Conservation (phyloP, 2,329 filamentous ascomycete genomes). For the Pseudogymnoascus sp. region DNA sequence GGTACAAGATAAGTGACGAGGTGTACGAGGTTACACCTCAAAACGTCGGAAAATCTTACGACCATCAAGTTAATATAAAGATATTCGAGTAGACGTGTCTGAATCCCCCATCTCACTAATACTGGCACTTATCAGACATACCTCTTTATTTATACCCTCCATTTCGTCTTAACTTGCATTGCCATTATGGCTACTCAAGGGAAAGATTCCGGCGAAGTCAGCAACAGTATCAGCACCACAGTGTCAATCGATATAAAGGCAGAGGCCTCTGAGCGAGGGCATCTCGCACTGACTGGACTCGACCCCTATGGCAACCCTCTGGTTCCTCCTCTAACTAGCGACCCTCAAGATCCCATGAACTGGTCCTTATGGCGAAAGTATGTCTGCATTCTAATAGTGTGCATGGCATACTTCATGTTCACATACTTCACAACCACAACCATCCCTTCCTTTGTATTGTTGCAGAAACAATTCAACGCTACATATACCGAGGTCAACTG, state of each 20-base stretch:
- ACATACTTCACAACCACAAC: slow-evolving; percentile 52
- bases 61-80: background rate
- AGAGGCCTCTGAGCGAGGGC: background rate
- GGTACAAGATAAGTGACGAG: background rate
- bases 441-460: slow-evolving; percentile 44
- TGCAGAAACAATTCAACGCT: slow-evolving; percentile 41
- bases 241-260: background rate
- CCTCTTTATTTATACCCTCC: background rate
- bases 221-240: background rate
- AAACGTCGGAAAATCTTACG: background rate
- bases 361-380: slow-evolving; percentile 43
- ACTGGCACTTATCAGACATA: background rate
- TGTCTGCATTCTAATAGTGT: slow-evolving; percentile 41
- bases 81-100: background rate
- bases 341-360: slow-evolving; percentile 48
- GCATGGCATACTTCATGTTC: slow-evolving; percentile 46
- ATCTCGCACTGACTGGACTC: background rate
- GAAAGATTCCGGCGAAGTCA: background rate
- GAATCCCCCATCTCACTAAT: background rate
- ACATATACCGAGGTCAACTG: slow-evolving; percentile 42
- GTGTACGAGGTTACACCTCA: background rate
- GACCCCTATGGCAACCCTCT: slow-evolving; percentile 26
- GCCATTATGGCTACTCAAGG: background rate
- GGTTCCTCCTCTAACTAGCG: slow-evolving; percentile 37
- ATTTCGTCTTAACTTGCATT: background rate